These are phyloP conservation scores for Teratosphaeria epicoccoides DNA, from an alignment of 2,329 filamentous ascomycete genomes.

Conservation along the genomic window DNA sequence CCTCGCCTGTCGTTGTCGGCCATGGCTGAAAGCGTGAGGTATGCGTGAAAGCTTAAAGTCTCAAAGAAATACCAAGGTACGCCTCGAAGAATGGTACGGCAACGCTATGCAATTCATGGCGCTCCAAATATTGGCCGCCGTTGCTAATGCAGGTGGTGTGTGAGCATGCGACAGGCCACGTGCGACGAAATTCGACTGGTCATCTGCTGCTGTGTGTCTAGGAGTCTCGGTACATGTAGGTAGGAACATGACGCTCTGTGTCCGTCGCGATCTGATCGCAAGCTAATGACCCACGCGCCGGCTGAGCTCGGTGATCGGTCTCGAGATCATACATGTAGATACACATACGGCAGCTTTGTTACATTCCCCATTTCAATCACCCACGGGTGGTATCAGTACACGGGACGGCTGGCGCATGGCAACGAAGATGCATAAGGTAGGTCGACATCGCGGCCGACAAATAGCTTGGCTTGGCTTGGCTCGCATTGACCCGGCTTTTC, in stretches of 20 bases:
- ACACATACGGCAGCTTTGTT: too few relatives aligned
- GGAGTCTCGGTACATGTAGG: too few relatives aligned
- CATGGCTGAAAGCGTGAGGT: neutral
- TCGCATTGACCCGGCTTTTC: too few relatives aligned
- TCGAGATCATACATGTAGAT: too few relatives aligned
- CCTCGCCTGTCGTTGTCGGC: conserved; percentile 1
- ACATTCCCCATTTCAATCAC: too few relatives aligned
- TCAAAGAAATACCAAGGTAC: neutral
- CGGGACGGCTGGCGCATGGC: too few relatives aligned
- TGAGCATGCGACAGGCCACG: neutral
- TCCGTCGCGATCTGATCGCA: neutral
- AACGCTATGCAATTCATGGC: neutral
- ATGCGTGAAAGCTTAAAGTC: neutral
- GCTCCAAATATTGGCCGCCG: neutral
- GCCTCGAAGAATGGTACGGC: neutral
- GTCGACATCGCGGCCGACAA: too few relatives aligned
- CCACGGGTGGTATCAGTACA: neutral
- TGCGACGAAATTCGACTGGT: neutral
- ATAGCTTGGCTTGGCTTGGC: too few relatives aligned
- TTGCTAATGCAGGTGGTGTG: neutral
- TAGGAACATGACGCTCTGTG: too few relatives aligned
- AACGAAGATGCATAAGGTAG: too few relatives aligned
- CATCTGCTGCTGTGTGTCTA: neutral
- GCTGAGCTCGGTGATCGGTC: too few relatives aligned
- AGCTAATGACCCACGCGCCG: too few relatives aligned